Base-by-base conservation (phyloP, 78 protist genomes). In the Emiliania huxleyi region DNA sequence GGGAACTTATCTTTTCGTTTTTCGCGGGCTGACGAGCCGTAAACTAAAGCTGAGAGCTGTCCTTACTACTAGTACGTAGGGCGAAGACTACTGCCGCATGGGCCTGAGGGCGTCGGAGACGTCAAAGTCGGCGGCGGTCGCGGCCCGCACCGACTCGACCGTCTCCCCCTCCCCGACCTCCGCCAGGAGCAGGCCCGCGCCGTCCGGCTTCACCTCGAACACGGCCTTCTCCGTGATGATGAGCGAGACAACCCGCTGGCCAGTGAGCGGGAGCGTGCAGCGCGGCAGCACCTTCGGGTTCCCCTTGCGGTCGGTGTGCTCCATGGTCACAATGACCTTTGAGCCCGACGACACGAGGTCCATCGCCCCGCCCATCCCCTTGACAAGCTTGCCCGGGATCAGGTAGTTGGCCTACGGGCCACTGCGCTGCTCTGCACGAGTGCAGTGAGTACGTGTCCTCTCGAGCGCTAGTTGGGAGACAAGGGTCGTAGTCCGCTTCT, bases 381-480 rank as follows among this genome's bases (percentile, higher is more conserved):
- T 98, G 44, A 98, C 99, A 98, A 98, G 95, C 91, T 97, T 96
- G n/a, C 96, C 95, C 25, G 99, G 99, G 49, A 98, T 97, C 52
- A 98, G 96, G 98, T 98, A 98, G 96, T 98, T 98, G 92, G 99
- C 99, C n/a, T n/a, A n/a, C n/a, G n/a, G n/a, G n/a, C n/a, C n/a
- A n/a, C n/a, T n/a, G n/a, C n/a, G n/a, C n/a, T n/a, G n/a, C n/a
- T n/a, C n/a, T n/a, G n/a, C n/a, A n/a, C n/a, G n/a, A n/a, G n/a
- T n/a, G n/a, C n/a, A n/a, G n/a, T n/a, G n/a, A n/a, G n/a, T n/a
- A n/a, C n/a, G n/a, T n/a, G n/a, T n/a, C n/a, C n/a, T n/a, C n/a
- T n/a, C n/a, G n/a, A n/a, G n/a, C n/a, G n/a, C n/a, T n/a, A n/a
- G n/a, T n/a, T n/a, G n/a, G n/a, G n/a, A n/a, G n/a, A n/a, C n/a